Conservation (phyloP, 768 basidiomycete genomes). For the Boletus rubescentipes region DNA sequence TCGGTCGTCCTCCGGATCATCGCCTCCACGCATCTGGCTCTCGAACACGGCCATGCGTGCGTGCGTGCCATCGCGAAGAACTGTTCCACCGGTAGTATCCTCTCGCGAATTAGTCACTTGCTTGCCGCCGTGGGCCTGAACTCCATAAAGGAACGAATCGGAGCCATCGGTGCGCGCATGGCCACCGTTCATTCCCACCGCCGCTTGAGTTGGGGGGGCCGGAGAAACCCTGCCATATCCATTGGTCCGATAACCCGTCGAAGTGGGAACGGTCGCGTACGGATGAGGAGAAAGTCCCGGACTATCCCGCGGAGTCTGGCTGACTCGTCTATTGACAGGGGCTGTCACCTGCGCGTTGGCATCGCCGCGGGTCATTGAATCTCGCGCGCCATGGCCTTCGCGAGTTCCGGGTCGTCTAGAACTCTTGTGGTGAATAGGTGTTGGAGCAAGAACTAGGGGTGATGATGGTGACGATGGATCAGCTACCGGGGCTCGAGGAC, state of each 20-base stretch:
- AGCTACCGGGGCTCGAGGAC: slow-evolving; percentile 46
- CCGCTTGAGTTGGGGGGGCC: slow-evolving; percentile 33
- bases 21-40: slow-evolving; percentile 58
- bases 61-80: slow-evolving; percentile 34
- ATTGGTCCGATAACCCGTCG: slow-evolving; percentile 53
- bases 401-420: slow-evolving; percentile 46
- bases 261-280: slow-evolving; percentile 64
- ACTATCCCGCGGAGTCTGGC: slow-evolving; percentile 57
- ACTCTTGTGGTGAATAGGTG: slow-evolving; percentile 64
- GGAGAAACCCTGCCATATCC: slow-evolving; percentile 61
- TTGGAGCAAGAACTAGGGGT: slow-evolving; percentile 63
- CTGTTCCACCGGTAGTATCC: slow-evolving; percentile 46
- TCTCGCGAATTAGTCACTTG: slow-evolving; percentile 52
- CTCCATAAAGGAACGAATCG: slow-evolving; percentile 67
- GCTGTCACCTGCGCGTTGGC: slow-evolving; percentile 65
- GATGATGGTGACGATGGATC: slow-evolving; percentile 55
- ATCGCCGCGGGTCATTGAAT: slow-evolving; percentile 44
- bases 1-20: slow-evolving; percentile 64
- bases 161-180: slow-evolving; percentile 54
- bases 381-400: slow-evolving; percentile 50
- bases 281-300: slow-evolving; percentile 62
- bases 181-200: slow-evolving; percentile 37
- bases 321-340: slow-evolving; percentile 64
- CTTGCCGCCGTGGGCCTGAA: slow-evolving; percentile 47
- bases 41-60: slow-evolving; percentile 66